Conservation (phyloP, 1,139 yeast species). For the Martiniozyma asiatica region DNA sequence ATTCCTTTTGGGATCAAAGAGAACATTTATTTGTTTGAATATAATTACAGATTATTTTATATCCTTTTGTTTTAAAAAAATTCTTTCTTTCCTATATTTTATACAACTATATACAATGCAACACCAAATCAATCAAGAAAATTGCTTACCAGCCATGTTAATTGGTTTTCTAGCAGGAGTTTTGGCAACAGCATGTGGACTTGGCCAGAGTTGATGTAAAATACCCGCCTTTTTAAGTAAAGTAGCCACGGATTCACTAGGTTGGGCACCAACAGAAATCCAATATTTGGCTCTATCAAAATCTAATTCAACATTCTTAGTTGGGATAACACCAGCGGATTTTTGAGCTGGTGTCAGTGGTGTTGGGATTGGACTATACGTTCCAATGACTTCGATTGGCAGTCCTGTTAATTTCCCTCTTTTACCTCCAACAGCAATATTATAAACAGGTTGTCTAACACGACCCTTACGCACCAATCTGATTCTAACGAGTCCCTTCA, state of each 20-base stretch:
- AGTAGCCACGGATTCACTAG: slow-evolving; percentile 70
- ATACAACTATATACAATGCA: slow-evolving; percentile 5
- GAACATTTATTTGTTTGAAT: slow-evolving; percentile 25
- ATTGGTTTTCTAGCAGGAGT: slow-evolving; percentile 14
- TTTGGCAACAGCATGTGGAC: slow-evolving; percentile 22
- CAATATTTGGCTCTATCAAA: slow-evolving; percentile 91
- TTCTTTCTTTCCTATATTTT: slow-evolving; percentile 3
- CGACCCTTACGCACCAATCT: slow-evolving; percentile 92
- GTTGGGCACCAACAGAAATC: slow-evolving; percentile 98
- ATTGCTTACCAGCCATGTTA: slow-evolving; percentile 14
- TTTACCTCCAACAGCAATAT: slow-evolving; percentile 78
- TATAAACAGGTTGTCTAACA: slow-evolving; percentile 75
- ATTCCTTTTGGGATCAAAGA: slow-evolving; percentile 41
- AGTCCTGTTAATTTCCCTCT: slow-evolving; percentile 65
- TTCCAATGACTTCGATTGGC: slow-evolving; percentile 93
- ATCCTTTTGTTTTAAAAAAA: too few species aligned
- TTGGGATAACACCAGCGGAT: slow-evolving; percentile 42
- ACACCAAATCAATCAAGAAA: slow-evolving; percentile 10
- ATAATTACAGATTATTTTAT: not conserved
- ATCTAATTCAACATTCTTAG: slow-evolving; percentile 73
- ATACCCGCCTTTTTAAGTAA: slow-evolving; percentile 71
- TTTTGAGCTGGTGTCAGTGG: slow-evolving; percentile 53
- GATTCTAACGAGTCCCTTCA: slow-evolving; percentile 49
- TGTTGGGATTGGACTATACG: slow-evolving; percentile 75
- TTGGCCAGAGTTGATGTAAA: slow-evolving; percentile 65